Conservation (phyloP, 768 basidiomycete genomes). For the Russula vinacea region DNA sequence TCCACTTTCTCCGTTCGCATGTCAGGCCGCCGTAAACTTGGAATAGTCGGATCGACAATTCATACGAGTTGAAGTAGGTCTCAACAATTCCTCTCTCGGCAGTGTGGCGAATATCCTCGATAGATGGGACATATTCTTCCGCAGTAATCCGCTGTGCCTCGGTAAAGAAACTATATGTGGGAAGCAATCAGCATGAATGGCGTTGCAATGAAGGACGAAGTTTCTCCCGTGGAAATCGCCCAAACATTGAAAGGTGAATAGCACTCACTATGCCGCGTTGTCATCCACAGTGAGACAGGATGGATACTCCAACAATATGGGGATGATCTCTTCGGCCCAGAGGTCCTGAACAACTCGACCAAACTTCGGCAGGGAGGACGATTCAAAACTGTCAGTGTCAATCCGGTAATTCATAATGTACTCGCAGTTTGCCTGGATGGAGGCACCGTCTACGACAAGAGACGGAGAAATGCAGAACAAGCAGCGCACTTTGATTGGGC, state of each 20-base stretch:
- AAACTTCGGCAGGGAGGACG: slow-evolving; percentile 26
- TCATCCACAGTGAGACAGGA: background rate
- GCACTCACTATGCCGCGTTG: slow-evolving; percentile 17
- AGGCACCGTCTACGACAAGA: background rate
- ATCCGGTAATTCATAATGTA: background rate
- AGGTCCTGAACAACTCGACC: slow-evolving; percentile 2
- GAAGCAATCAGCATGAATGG: background rate
- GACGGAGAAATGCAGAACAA: background rate
- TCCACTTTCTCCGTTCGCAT: slow-evolving; percentile 49
- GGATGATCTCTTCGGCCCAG: slow-evolving; percentile 42
- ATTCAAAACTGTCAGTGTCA: slow-evolving; percentile 30
- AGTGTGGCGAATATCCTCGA: slow-evolving; percentile 79
- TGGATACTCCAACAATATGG: background rate
- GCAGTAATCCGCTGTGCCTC: slow-evolving; percentile 77
- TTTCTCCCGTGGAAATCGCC: no score
- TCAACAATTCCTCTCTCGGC: slow-evolving; percentile 78
- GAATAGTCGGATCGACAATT: slow-evolving; percentile 52
- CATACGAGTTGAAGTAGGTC: slow-evolving; percentile 56
- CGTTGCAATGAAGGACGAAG: background rate
- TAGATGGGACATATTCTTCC: slow-evolving; percentile 74
- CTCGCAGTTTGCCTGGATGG: slow-evolving; percentile 4
- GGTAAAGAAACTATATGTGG: slow-evolving; percentile 66
- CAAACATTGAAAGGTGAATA: no score
- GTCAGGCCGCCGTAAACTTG: slow-evolving; percentile 64
- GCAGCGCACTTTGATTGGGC: slow-evolving; percentile 1